Base-by-base conservation (phyloP, 768 basidiomycete species). In the Crucibulum laeve region DNA sequence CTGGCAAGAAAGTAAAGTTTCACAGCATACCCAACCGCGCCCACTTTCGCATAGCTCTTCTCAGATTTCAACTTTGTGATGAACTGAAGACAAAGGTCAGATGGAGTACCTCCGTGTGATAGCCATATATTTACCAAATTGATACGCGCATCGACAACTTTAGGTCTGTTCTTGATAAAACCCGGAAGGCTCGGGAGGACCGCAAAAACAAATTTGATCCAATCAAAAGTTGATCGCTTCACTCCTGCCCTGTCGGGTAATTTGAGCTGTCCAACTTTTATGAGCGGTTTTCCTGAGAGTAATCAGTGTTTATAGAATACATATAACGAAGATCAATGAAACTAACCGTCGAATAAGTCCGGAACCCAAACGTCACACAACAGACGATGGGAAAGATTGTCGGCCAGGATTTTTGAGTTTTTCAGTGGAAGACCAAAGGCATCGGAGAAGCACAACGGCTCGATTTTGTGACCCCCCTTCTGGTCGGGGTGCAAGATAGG, bases 331-430 rank as follows among this genome's bases (percentile, higher is more conserved):
- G 22, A 17, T 25, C 25, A 35, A 38, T 14, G 42, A 25, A 37
- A 53, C 63, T 36, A 42, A 76, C 80, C 82, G 47, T 65, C 55
- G 50, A 82, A 84, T 38, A 79, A 57, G 59, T 84, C 79, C 6
- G 81, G 82, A 14, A 80, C 66, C 74, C 77, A 84, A 14, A 82
- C 80, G 50, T 84, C 82, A 48, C 80, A 77, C 14, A 64, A 59
- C 22, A 82, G 52, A 14, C 59, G 51, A 44, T 69, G 59, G 5
- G 79, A 68, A 18, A 81, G 54, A 21, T 65, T 60, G 57, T 84
- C 80, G 1, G 80, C 80, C 4, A 82, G 62, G 44, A 85, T 67
- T 51, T 77, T 79, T 48, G 61, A 66, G 49, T 82, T 82, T 25
- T 66, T 60, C 23, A 82, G 54, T 3, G 67, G 62, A 4, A 82